A percentile compares a stretch with the other conserved stretches of the same genome.
These are phyloP conservation scores for Leptosphaerulina australis DNA, from an alignment of 2,329 filamentous ascomycete genomes.

Conservation along the genomic window DNA sequence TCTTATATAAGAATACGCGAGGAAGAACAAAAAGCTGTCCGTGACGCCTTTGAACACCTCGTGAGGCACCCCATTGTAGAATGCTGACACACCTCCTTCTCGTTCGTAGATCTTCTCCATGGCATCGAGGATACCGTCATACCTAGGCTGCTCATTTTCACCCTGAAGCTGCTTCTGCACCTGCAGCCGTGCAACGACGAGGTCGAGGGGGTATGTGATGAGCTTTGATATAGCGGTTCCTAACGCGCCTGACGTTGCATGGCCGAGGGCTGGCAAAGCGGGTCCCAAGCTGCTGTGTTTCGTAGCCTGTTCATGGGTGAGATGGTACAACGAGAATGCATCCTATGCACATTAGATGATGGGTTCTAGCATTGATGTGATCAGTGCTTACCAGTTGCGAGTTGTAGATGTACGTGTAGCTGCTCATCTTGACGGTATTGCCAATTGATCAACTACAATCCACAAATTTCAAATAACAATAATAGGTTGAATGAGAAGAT, in stretches of 20 bases:
- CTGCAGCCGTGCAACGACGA: conserved; percentile 82
- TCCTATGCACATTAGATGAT: conserved; percentile 39
- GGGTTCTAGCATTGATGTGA: neutral
- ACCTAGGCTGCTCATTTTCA: conserved; percentile 56
- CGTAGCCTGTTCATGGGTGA: conserved; percentile 45
- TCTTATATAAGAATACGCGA: conserved; percentile 71
- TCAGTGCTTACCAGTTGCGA: conserved; percentile 50
- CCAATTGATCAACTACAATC: conserved; percentile 10
- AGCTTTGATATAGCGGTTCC: conserved; percentile 81
- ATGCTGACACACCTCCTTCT: conserved; percentile 72
- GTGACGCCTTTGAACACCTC: conserved; percentile 57
- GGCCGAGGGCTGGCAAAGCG: conserved; percentile 74
- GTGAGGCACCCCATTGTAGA: conserved; percentile 61
- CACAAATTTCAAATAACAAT: neutral
- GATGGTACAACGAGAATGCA: conserved; percentile 52
- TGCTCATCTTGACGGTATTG: conserved; percentile 29
- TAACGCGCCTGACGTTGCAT: conserved; percentile 78
- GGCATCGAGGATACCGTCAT: conserved; percentile 71
- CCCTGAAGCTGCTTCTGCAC: conserved; percentile 68
- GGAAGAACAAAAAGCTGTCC: conserved; percentile 86
- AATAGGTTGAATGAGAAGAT: neutral
- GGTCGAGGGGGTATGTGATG: conserved; percentile 78
- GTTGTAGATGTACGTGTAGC: conserved; percentile 48
- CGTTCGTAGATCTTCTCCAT: conserved; percentile 70
- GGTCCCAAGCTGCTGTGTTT: conserved; percentile 48